Evolutionary conservation across 164 flowering plant species (phyloP).

Genomic region (Stephania yunnanensis): DNA sequence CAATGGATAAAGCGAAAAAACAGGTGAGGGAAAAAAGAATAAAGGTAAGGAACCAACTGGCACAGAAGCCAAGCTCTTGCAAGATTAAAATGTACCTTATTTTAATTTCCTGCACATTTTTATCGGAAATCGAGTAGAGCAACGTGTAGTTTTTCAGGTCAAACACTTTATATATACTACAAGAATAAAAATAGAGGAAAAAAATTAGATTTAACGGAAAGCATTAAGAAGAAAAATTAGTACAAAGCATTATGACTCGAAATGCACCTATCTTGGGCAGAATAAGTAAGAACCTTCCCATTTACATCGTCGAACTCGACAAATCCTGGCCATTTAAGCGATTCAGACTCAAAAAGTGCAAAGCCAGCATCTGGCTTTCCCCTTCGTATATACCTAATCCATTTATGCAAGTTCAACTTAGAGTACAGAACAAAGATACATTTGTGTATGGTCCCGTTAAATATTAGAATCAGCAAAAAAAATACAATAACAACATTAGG

Average conservation of each 20-base stretch:
- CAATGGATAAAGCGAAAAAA: background rate
- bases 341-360: constrained; percentile 27
- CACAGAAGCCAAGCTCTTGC: background rate
- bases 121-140: constrained; percentile 91
- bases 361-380: constrained; percentile 56
- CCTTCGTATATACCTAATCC: constrained; percentile 62
- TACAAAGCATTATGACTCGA: background rate
- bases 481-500: background rate
- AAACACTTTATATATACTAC: constrained; percentile 31
- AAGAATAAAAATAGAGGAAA: background rate
- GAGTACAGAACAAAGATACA: background rate
- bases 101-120: constrained; percentile 90
- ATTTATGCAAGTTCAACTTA: background rate
- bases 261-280: constrained; percentile 28
- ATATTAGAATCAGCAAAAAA: background rate
- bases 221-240: background rate
- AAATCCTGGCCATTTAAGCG: constrained; percentile 34
- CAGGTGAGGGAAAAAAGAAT: too few relatives aligned
- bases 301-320: constrained; percentile 33
- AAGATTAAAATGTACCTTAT: constrained; percentile 54
- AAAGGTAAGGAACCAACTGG: background rate
- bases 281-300: constrained; percentile 30
- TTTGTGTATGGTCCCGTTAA: background rate
- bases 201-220: background rate
- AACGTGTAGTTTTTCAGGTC: constrained; percentile 63